Conservation (phyloP, 1,139 yeast species). For the Sugiyamaella sp. region DNA sequence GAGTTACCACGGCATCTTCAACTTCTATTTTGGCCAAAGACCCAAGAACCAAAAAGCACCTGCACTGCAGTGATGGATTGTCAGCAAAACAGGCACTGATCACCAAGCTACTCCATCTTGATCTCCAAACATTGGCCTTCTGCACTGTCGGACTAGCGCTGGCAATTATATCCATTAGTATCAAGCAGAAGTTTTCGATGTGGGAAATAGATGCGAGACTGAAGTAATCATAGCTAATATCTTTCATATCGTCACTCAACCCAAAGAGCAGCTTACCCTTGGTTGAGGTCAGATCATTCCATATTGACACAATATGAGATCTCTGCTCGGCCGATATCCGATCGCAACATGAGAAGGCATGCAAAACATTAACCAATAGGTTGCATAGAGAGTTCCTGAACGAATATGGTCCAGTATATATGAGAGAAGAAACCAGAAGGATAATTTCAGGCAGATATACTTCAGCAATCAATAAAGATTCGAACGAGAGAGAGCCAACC, state of each 20-base stretch:
- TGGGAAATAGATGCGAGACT: conserved; percentile 57
- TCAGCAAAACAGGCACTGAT: conserved; percentile 63
- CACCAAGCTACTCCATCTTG: conserved; percentile 70
- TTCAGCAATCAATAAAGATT: conserved; percentile 65
- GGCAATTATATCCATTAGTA: conserved; percentile 62
- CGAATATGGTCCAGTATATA: conserved; percentile 73
- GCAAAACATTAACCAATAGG: conserved; percentile 68
- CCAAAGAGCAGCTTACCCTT: conserved; percentile 79
- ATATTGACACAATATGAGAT: conserved; percentile 53
- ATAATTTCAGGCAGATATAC: conserved; percentile 73
- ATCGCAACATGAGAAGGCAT: conserved; percentile 67
- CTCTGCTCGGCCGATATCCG: conserved; percentile 51
- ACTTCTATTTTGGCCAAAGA: conserved; percentile 67
- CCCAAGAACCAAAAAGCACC: conserved; percentile 75
- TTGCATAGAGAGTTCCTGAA: conserved; percentile 69
- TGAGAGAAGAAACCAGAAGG: conserved; percentile 67
- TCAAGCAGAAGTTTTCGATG: conserved; percentile 66
- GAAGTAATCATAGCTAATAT: conserved; percentile 47
- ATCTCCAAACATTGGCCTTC: conserved; percentile 61
- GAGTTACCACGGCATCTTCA: conserved; percentile 60
- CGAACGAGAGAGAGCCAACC: conserved; percentile 71
- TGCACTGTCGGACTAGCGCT: conserved; percentile 46
- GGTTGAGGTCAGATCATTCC: conserved; percentile 66
- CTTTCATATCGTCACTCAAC: conserved; percentile 63
- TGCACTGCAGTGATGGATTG: conserved; percentile 65